Evolutionary conservation across 2,329 filamentous ascomycete species (phyloP).

Genomic region (Aspergillus sp.): DNA sequence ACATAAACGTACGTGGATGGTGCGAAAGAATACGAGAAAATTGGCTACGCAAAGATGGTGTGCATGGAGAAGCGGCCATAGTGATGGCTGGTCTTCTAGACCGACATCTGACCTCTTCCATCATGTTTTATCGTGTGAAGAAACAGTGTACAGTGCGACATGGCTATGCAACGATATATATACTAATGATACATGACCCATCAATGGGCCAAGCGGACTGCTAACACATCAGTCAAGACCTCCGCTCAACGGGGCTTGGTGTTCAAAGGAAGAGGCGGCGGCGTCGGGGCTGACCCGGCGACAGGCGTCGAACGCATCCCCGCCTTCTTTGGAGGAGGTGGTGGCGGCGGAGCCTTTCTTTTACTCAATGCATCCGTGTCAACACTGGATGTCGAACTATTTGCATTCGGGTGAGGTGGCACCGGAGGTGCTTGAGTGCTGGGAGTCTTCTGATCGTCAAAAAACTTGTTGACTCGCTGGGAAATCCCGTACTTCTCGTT

Average conservation of each 20-base stretch:
- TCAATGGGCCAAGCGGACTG: background rate
- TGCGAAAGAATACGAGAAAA: too few species aligned
- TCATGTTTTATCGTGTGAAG: too few species aligned
- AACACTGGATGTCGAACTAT: conserved; percentile 29
- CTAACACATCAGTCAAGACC: background rate
- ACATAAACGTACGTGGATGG: too few species aligned
- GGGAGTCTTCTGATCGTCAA: conserved; percentile 42
- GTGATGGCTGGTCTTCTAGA: too few species aligned
- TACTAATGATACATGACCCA: background rate
- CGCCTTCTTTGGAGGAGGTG: conserved; percentile 59
- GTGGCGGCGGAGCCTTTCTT: conserved; percentile 60
- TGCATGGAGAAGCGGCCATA: too few species aligned
- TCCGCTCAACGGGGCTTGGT: conserved; percentile 57
- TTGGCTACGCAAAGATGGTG: too few species aligned
- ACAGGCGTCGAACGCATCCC: conserved; percentile 45
- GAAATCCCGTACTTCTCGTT: conserved; percentile 44
- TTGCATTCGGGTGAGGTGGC: conserved; percentile 29
- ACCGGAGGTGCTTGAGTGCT: conserved; percentile 23
- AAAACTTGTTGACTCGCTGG: conserved; percentile 51
- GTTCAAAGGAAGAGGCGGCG: conserved; percentile 59
- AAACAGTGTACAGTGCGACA: background rate
- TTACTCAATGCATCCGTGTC: conserved; percentile 36
- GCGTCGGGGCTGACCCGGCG: conserved; percentile 35
- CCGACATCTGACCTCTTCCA: too few species aligned
- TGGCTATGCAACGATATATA: background rate